A percentile compares a stretch with the other conserved stretches of the same genome.
phyloP scores from a whole-genome alignment of 768 basidiomycete genomes.

The Daedaleopsis sinensis region DNA sequence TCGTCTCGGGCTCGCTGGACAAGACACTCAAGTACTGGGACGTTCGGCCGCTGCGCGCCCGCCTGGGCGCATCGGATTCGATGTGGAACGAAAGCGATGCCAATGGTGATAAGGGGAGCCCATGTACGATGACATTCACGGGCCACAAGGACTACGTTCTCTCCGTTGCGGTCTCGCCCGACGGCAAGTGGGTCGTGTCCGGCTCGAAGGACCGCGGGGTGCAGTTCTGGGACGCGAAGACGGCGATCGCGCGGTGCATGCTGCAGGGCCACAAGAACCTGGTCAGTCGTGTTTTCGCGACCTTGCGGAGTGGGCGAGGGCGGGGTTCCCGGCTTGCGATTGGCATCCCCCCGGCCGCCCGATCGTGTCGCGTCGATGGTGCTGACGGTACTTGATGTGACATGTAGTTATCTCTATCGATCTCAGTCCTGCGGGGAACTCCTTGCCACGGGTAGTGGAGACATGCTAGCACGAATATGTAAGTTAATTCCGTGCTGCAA shows the following conservation, averaged over 20 bases:
- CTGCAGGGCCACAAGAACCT: constrained; percentile 79
- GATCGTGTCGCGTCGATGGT: not conserved
- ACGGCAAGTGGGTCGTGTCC: constrained; percentile 93
- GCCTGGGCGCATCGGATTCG: not conserved
- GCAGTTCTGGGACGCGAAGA: constrained; percentile 87
- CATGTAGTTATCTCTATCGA: constrained; percentile 70
- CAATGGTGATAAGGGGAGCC: constrained; percentile 46
- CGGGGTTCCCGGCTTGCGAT: too few relatives aligned
- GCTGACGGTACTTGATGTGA: not conserved
- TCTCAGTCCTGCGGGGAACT: constrained; percentile 61
- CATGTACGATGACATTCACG: constrained; percentile 81
- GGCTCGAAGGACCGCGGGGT: constrained; percentile 96
- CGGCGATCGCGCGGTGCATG: constrained; percentile 87
- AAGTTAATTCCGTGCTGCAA: constrained; percentile 25
- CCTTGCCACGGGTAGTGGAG: constrained; percentile 72
- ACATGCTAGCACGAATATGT: constrained; percentile 75
- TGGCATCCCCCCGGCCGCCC: too few relatives aligned
- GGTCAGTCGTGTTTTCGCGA: constrained; percentile 40
- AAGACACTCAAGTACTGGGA: constrained; percentile 70
- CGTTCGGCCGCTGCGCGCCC: constrained; percentile 39
- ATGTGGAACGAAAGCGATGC: constrained; percentile 18
- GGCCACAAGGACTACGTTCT: constrained; percentile 91
- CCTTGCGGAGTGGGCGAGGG: too few relatives aligned
- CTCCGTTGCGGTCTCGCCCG: constrained; percentile 81
- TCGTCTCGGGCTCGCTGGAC: constrained; percentile 86